Base-by-base conservation (phyloP, 257 asterid species). In the Rhazya stricta region DNA sequence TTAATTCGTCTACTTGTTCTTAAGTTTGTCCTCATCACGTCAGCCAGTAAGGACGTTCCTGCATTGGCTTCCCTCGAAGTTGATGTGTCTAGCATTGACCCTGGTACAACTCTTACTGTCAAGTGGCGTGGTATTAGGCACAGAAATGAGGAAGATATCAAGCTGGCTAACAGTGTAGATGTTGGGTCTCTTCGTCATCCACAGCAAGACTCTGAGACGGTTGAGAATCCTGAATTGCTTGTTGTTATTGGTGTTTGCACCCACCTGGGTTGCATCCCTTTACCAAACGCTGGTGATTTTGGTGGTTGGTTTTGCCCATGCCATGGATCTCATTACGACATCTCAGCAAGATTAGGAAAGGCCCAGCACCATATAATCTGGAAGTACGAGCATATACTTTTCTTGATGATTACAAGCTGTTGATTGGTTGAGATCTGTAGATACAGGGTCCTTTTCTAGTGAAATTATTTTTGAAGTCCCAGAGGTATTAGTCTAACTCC, bases 241-340 rank as follows among this genome's bases (percentile, higher is more conserved):
- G 82, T 91, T 51, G 95, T 91, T 25, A 81, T 89, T 72, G 97
- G 95, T 43, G 96, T 91, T 37, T 89, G 97, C 79, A 89, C 93
- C 65, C 95, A 91, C 79, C 78, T 91, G 67, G 95, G 96, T 9
- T 91, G 95, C 85, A 91, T 87, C 62, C 96, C 97, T 6, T 77
- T 87, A 82, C 97, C 97, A 65, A 89, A 91, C 86, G 97, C 97
- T 8, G 97, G 97, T 65, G 97, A 91, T 13, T 91, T 81, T 77
- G 96, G 97, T 60, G 96, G 97, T 51, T 91, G 97, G 97, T 91
- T 91, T 76, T 91, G 96, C 82, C 96, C 97, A 0, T 89, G 97
- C 85, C 97, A 89, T 73, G 95, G 96, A 6, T 91, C 93, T 21
- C 96, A 91, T 32, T 91, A 91, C 6, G 97, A 89, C 54, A 86